These are phyloP conservation scores for Liriodendron chinense DNA, from an alignment of 164 flowering plant genomes.

Conservation along the genomic window DNA sequence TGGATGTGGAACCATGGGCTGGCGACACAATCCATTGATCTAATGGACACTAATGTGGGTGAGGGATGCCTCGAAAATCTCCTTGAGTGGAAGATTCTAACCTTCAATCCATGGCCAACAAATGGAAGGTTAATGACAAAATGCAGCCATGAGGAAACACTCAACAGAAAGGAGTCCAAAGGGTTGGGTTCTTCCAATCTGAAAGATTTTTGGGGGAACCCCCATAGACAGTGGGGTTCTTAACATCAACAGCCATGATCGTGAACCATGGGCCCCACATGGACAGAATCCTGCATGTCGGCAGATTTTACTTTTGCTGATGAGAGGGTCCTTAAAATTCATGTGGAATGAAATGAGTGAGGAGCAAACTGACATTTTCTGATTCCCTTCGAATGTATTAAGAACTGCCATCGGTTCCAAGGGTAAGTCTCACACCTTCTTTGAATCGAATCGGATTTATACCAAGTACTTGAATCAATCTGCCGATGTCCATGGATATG, in stretches of 20 bases:
- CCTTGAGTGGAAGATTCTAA: no score
- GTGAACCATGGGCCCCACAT: neutral
- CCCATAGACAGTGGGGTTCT: no score
- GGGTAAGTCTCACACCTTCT: slow-evolving; percentile 71
- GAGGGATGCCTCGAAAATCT: no score
- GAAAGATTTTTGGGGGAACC: no score
- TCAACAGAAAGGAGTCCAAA: no score
- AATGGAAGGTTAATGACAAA: no score
- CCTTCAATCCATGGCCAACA: no score
- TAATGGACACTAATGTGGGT: no score
- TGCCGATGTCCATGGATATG: slow-evolving; percentile 82
- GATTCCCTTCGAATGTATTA: slow-evolving; percentile 8
- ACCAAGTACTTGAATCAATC: slow-evolving; percentile 44
- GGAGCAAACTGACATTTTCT: neutral
- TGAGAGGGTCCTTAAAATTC: neutral
- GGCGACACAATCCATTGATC: no score
- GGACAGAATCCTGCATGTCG: neutral
- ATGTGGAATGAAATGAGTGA: neutral
- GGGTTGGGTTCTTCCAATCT: no score
- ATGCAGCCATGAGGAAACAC: no score
- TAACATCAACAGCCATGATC: neutral
- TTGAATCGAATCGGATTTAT: slow-evolving; percentile 50
- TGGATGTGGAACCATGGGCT: no score
- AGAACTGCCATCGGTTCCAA: slow-evolving; percentile 24
- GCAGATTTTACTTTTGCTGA: neutral